These are phyloP conservation scores for Microcera coccophila DNA, from an alignment of 2,329 filamentous ascomycete species.

Conservation along the genomic window DNA sequence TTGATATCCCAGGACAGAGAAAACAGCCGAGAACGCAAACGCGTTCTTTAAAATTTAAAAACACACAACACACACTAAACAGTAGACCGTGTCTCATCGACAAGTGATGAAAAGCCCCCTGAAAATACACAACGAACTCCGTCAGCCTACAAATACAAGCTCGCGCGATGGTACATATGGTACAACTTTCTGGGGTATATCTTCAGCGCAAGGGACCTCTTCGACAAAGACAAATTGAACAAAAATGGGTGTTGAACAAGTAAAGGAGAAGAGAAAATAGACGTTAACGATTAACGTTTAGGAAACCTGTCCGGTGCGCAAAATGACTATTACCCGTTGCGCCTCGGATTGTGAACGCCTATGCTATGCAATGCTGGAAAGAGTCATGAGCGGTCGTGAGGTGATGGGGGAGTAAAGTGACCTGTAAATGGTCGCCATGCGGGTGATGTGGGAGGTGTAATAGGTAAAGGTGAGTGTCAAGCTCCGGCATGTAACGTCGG, in stretches of 20 bases:
- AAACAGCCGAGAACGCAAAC: too few species aligned
- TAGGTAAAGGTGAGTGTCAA: background rate
- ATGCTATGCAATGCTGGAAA: slow-evolving; percentile 17
- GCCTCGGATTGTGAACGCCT: slow-evolving; percentile 13
- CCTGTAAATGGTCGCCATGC: background rate
- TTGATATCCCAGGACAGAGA: too few species aligned
- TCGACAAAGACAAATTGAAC: background rate
- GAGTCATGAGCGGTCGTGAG: slow-evolving; percentile 1
- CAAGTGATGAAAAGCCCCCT: too few species aligned
- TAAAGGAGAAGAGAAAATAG: background rate
- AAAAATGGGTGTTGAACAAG: background rate
- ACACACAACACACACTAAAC: too few species aligned
- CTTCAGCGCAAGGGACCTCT: background rate
- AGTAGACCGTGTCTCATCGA: too few species aligned
- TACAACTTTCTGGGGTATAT: background rate
- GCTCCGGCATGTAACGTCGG: background rate
- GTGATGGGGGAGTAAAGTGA: background rate
- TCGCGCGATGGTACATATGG: background rate
- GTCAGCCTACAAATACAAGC: slow-evolving; percentile 1
- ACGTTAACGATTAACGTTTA: background rate
- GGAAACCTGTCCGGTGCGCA: slow-evolving; percentile 4
- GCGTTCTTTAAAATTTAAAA: too few species aligned
- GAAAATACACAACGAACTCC: too few species aligned
- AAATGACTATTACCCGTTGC: slow-evolving; percentile 22
- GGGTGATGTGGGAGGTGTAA: slow-evolving; percentile 1